These are phyloP conservation scores for Aspergillus tanneri DNA, from an alignment of 2,329 filamentous ascomycete species.

Conservation along the genomic window DNA sequence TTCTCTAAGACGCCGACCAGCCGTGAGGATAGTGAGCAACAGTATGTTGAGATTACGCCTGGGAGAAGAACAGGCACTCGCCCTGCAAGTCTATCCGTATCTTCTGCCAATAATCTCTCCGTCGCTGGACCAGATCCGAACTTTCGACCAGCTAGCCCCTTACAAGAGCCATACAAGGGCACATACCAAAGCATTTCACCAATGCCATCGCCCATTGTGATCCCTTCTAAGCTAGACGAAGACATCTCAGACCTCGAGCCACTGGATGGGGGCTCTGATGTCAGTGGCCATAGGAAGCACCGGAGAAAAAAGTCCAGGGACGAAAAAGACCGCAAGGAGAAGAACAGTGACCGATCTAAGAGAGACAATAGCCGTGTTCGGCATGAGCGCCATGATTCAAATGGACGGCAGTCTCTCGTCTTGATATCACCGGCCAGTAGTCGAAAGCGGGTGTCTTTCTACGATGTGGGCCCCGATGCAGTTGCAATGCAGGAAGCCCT, in stretches of 20 bases:
- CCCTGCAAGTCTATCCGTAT: constrained; percentile 38
- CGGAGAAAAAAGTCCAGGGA: constrained; percentile 29
- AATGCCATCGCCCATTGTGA: constrained; percentile 77
- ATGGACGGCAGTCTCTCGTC: constrained; percentile 40
- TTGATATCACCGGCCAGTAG: constrained; percentile 48
- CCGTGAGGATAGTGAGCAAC: constrained; percentile 24
- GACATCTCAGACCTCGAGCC: constrained; percentile 54
- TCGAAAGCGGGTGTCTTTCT: constrained; percentile 69
- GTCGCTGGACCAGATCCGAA: constrained; percentile 36
- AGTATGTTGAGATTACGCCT: constrained; percentile 38
- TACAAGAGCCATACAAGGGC: constrained; percentile 88
- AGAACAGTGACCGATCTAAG: constrained; percentile 28
- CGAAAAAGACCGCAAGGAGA: constrained; percentile 32
- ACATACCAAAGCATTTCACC: constrained; percentile 94
- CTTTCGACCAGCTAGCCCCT: constrained; percentile 71
- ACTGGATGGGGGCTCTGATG: constrained; percentile 35
- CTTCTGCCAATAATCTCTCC: constrained; percentile 40
- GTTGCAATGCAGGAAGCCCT: constrained; percentile 73
- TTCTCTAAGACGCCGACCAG: constrained; percentile 25
- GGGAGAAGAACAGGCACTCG: constrained; percentile 25
- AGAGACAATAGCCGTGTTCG: constrained; percentile 23
- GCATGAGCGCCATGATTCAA: constrained; percentile 30
- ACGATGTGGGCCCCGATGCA: constrained; percentile 79
- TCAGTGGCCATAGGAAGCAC: constrained; percentile 28
- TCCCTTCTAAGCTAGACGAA: constrained; percentile 57